Evolutionary conservation across 306 rosid species (phyloP), one percentile per base, ranked within the genome.

Genomic region (Vigna angularis): DNA sequence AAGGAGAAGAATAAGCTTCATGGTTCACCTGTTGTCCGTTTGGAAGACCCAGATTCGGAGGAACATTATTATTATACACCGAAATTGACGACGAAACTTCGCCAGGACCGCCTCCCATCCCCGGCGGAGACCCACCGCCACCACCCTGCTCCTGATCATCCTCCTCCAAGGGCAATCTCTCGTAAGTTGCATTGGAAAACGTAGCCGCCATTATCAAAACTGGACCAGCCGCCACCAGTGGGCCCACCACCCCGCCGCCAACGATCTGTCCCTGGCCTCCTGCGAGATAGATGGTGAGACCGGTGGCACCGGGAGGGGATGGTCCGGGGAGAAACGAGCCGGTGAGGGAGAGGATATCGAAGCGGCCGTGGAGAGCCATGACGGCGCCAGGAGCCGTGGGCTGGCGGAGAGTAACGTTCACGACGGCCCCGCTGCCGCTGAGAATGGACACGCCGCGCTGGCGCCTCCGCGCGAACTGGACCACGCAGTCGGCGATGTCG

Each of bases 181-280:
- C 98, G 34, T 89, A 93, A 1, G 91, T 89, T 0, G 98, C 98
- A 32, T 91, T 91, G 0, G 98, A 87, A 77, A 93, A 93, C 2
- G 97, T 91, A 0, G 98, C 98, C 0, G 95, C 94, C 66, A 91
- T 88, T 66, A 93, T 82, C 90, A 91, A 88, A 38, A 93, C 97
- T 1, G 97, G 88, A 1, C 98, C 97, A 0, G 95, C 81, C 0
- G 98, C 98, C 50, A 89, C 44, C 4, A 93, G 85, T 0, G 97
- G 91, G 0, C 98, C 97, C 12, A 89, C 92, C 49, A 93, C 95
- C 17, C 89, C 90, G 0, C 98, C 98, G 0, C 98, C 98, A 14
- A 93, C 89, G 1, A 91, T 87, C 53, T 91, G 98, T 0, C 98
- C 98, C 13, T 93, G 96, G 3, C 90, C 96, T 3, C 96, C 90